A percentile compares a stretch with the other conserved stretches of the same genome.
Conservation (phyloP, 2,329 filamentous ascomycete genomes). For the Fusarium aywerte region DNA sequence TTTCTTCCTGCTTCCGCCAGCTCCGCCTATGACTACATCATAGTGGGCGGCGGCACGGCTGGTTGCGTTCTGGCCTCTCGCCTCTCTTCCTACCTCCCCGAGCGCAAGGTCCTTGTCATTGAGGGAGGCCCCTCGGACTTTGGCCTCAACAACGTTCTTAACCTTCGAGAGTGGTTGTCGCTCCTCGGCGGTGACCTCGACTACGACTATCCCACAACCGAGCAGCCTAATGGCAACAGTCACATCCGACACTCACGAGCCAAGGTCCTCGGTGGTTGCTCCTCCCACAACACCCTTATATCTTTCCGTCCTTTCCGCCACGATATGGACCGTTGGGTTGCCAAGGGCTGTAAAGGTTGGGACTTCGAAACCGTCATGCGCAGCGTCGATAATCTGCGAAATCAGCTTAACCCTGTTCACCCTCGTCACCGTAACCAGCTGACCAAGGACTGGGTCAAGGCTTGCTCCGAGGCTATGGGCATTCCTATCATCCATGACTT, state of each 20-base stretch:
- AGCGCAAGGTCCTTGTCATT: slow-evolving; percentile 83
- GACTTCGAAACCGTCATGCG: slow-evolving; percentile 86
- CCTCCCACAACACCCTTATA: slow-evolving; percentile 93
- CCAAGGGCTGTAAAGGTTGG: slow-evolving; percentile 85
- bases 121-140: slow-evolving; percentile 92
- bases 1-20: slow-evolving; percentile 71
- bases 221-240: slow-evolving; percentile 92
- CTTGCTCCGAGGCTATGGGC: slow-evolving; percentile 80
- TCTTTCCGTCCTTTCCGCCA: slow-evolving; percentile 92
- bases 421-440: slow-evolving; percentile 87
- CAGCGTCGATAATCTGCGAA: slow-evolving; percentile 83
- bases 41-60: slow-evolving; percentile 86
- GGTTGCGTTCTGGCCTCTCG: slow-evolving; percentile 86
- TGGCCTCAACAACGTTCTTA: slow-evolving; percentile 85
- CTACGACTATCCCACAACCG: slow-evolving; percentile 89
- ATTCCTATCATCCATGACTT: slow-evolving; percentile 88
- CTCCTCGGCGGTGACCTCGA: slow-evolving; percentile 88
- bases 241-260: slow-evolving; percentile 91
- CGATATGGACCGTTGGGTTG: slow-evolving; percentile 86
- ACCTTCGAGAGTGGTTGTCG: slow-evolving; percentile 87
- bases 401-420: slow-evolving; percentile 91
- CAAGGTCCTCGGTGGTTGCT: slow-evolving; percentile 92
- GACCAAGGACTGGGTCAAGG: slow-evolving; percentile 88
- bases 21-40: slow-evolving; percentile 82
- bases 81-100: slow-evolving; percentile 83